phyloP scores from a whole-genome alignment of 257 asterid genomes.

The Verbena officinalis region DNA sequence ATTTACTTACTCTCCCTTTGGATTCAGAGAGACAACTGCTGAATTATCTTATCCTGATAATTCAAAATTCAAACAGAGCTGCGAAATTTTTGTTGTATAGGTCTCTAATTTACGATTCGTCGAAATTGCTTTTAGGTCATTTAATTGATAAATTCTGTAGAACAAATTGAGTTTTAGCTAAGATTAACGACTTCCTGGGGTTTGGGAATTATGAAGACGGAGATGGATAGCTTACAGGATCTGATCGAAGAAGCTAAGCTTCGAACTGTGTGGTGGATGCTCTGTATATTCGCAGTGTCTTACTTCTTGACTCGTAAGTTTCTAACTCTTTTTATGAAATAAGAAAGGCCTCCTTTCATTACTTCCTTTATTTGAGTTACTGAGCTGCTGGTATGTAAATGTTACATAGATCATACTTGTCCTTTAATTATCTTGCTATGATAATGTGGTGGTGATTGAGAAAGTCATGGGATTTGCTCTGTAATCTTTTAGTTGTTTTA shows the following conservation, averaged over 20 bases:
- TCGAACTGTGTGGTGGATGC: conserved; percentile 95
- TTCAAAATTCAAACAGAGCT: not conserved
- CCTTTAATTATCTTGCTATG: conserved; percentile 19
- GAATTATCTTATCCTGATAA: too few relatives aligned
- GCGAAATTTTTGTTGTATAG: not conserved
- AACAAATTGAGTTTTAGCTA: conserved; percentile 25
- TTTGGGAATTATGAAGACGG: conserved; percentile 58
- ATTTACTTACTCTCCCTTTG: conserved; percentile 4
- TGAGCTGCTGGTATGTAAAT: conserved; percentile 5
- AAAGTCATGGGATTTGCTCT: conserved; percentile 19
- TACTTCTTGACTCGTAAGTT: conserved; percentile 92
- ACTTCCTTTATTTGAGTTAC: conserved; percentile 6
- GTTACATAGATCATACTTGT: not conserved
- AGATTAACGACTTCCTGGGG: conserved; percentile 30
- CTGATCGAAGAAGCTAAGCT: conserved; percentile 98
- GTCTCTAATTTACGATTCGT: not conserved
- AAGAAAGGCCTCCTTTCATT: not conserved
- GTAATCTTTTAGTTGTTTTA: conserved; percentile 2
- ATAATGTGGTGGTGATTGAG: conserved; percentile 9
- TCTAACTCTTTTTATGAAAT: conserved; percentile 1
- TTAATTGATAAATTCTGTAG: conserved; percentile 16
- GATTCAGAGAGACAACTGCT: not conserved
- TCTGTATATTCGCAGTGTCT: conserved; percentile 77
- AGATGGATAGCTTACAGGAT: conserved; percentile 83
- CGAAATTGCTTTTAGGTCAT: conserved; percentile 14